A percentile compares a stretch with the other conserved stretches of the same genome.
Evolutionary conservation across 2,329 filamentous ascomycete species (phyloP).

Genomic region (Exophiala aquamarina): DNA sequence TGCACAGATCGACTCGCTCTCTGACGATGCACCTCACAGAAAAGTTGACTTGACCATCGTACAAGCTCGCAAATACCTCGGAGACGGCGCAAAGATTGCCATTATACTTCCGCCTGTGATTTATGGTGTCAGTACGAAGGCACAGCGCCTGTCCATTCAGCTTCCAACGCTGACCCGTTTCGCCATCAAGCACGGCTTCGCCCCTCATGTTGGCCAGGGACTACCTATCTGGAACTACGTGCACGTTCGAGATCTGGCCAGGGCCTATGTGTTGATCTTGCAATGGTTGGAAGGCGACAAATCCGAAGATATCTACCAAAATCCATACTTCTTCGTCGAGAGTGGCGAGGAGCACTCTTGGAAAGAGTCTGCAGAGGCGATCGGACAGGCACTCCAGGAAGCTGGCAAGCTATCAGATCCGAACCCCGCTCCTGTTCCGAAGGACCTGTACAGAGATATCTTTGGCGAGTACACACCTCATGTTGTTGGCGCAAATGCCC

Average conservation of each 20-base stretch:
- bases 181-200: slow-evolving; percentile 49
- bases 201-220: slow-evolving; percentile 46
- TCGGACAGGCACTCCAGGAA: slow-evolving; percentile 39
- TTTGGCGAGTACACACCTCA: slow-evolving; percentile 38
- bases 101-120: slow-evolving; percentile 51
- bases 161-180: slow-evolving; percentile 49
- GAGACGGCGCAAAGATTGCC: slow-evolving; percentile 42
- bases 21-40: slow-evolving; percentile 46
- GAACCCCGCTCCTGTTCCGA: slow-evolving; percentile 36
- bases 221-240: slow-evolving; percentile 43
- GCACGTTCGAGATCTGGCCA: slow-evolving; percentile 50
- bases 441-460: slow-evolving; percentile 41
- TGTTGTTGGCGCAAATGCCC: slow-evolving; percentile 44
- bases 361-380: slow-evolving; percentile 39
- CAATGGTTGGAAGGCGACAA: slow-evolving; percentile 42
- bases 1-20: slow-evolving; percentile 41
- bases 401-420: slow-evolving; percentile 40
- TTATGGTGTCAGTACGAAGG: slow-evolving; percentile 42
- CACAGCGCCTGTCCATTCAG: slow-evolving; percentile 47
- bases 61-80: slow-evolving; percentile 35
- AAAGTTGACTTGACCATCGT: slow-evolving; percentile 47
- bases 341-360: slow-evolving; percentile 46
- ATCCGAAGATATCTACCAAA: slow-evolving; percentile 34
- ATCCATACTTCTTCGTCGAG: slow-evolving; percentile 51
- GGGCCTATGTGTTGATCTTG: slow-evolving; percentile 45